These are phyloP conservation scores for Arthrobotrys iridis DNA, from an alignment of 2,329 filamentous ascomycete species.

Conservation along the genomic window DNA sequence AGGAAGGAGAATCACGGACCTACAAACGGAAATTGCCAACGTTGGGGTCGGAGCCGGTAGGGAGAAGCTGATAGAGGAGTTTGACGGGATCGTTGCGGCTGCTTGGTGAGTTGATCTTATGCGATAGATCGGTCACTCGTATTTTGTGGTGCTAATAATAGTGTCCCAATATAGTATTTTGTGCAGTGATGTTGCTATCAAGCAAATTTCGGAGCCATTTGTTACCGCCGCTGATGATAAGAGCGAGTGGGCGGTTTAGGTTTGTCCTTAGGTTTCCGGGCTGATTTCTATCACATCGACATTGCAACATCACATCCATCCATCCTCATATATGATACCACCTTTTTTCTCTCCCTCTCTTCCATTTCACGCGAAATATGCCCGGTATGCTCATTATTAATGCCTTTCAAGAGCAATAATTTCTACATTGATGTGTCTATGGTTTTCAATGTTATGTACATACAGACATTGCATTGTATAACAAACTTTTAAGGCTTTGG, in stretches of 20 bases:
- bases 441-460: background rate
- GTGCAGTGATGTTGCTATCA: constrained; percentile 94
- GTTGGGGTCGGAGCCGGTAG: constrained; percentile 75
- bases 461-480: background rate
- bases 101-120: constrained; percentile 73
- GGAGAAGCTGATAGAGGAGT: constrained; percentile 83
- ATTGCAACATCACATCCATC: background rate
- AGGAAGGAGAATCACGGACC: constrained; percentile 81
- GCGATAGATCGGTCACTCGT: no score
- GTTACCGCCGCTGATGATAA: constrained; percentile 76
- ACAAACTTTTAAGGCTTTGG: background rate
- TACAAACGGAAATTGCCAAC: constrained; percentile 84
- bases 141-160: constrained; percentile 11
- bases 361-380: background rate
- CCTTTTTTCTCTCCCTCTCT: background rate
- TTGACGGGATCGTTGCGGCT: constrained; percentile 90
- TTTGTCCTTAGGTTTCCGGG: background rate
- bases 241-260: constrained; percentile 80
- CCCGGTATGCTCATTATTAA: no score
- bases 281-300: background rate
- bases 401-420: background rate
- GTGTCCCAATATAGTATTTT: constrained; percentile 72
- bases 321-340: background rate
- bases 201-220: constrained; percentile 92
- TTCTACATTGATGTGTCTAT: background rate